Conservation (phyloP, 495 filamentous ascomycete species). For the Talaromyces liani region DNA sequence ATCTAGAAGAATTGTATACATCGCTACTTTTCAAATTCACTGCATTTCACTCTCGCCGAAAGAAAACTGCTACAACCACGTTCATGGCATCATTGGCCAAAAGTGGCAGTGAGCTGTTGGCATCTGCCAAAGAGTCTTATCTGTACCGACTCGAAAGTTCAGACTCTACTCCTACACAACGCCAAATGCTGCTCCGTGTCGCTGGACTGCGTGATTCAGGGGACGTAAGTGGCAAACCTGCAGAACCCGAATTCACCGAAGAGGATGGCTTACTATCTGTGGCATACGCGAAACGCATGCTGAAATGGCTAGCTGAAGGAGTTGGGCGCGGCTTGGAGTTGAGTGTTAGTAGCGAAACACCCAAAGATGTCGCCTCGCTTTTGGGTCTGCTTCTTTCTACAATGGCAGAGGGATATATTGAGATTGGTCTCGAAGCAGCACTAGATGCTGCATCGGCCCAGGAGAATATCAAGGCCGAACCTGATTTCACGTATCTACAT, state of each 20-base stretch:
- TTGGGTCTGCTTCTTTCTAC: slow-evolving; percentile 76
- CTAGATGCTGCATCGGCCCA: slow-evolving; percentile 67
- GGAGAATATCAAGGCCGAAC: slow-evolving; percentile 71
- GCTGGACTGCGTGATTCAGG: slow-evolving; percentile 56
- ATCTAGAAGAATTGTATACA: slow-evolving; percentile 84
- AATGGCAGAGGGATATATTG: slow-evolving; percentile 91
- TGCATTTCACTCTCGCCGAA: slow-evolving; percentile 77
- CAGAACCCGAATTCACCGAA: slow-evolving; percentile 81
- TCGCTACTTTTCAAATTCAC: slow-evolving; percentile 93
- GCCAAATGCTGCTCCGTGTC: slow-evolving; percentile 75
- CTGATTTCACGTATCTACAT: slow-evolving; percentile 78
- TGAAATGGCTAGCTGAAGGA: slow-evolving; percentile 95
- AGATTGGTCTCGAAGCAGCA: slow-evolving; percentile 85
- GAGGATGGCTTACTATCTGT: slow-evolving; percentile 79
- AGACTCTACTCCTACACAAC: slow-evolving; percentile 75
- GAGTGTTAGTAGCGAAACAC: slow-evolving; percentile 75
- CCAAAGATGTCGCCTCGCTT: slow-evolving; percentile 86
- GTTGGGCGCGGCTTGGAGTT: slow-evolving; percentile 91
- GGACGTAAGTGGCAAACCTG: slow-evolving; percentile 42
- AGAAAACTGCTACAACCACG: slow-evolving; percentile 73
- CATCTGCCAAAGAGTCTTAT: slow-evolving; percentile 72
- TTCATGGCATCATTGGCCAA: slow-evolving; percentile 89
- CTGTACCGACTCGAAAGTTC: slow-evolving; percentile 77
- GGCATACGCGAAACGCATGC: slow-evolving; percentile 86
- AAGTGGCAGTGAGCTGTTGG: slow-evolving; percentile 72